phyloP scores from a whole-genome alignment of 1,284 basidiomycete species.

The Fomitopsis pinicola region DNA sequence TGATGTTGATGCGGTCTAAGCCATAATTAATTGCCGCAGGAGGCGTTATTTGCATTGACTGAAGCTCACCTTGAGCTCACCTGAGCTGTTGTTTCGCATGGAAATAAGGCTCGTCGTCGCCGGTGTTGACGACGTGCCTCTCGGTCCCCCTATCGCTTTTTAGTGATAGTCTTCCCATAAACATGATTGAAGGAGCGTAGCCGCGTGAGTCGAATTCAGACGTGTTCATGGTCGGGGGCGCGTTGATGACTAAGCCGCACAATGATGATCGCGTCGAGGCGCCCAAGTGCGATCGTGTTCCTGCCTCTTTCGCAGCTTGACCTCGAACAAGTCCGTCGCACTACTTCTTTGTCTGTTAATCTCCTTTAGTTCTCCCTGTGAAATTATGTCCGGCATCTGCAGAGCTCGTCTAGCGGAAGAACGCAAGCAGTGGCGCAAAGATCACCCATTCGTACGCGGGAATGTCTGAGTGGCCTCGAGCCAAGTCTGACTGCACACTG shows the following conservation, averaged over 20 bases:
- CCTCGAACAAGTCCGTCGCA: constrained; percentile 1
- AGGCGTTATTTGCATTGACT: not conserved
- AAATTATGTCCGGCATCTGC: constrained; percentile 74
- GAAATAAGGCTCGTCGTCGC: not conserved
- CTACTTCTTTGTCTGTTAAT: constrained; percentile 6
- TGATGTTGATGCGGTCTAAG: not conserved
- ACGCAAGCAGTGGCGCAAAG: constrained; percentile 98
- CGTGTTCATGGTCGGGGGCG: not conserved
- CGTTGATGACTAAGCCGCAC: constrained; percentile 1
- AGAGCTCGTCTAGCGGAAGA: constrained; percentile 90
- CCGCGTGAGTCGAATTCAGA: not conserved
- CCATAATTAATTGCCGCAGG: not conserved
- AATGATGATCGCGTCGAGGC: not conserved
- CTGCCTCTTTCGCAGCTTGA: not conserved
- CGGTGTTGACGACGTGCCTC: not conserved
- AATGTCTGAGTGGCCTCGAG: constrained; percentile 1
- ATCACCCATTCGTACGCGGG: constrained; percentile 92
- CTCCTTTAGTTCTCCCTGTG: not conserved
- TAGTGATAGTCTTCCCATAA: too few relatives aligned
- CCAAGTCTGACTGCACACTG: constrained; percentile 6
- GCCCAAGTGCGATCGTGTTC: not conserved
- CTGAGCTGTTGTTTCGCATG: not conserved
- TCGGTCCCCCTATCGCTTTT: too few relatives aligned
- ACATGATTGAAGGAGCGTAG: too few relatives aligned
- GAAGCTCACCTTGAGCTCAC: not conserved